phyloP scores from a whole-genome alignment of 108 stramenopile genomes.

The Mediolabrus comicus region DNA sequence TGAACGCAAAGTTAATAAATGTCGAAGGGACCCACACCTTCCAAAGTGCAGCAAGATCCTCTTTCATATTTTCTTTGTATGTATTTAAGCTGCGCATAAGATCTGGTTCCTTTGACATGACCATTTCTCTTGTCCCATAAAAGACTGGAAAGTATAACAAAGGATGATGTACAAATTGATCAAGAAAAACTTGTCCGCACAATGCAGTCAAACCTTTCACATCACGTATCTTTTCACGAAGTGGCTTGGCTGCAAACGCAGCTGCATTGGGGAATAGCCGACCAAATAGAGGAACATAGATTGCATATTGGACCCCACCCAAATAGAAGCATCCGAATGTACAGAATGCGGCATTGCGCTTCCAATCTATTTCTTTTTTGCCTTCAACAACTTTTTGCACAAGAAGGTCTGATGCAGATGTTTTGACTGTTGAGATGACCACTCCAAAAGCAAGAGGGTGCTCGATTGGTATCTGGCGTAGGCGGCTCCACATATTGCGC shows the following conservation, averaged over 20 bases:
- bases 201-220: conserved; percentile 50
- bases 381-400: conserved; percentile 86
- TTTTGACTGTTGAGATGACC: conserved; percentile 76
- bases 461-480: conserved; percentile 51
- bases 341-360: conserved; percentile 87
- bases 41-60: conserved; percentile 80
- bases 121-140: conserved; percentile 82
- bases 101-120: conserved; percentile 73
- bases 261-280: conserved; percentile 79
- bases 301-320: conserved; percentile 81
- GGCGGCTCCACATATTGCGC: conserved; percentile 30
- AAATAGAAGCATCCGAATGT: conserved; percentile 87
- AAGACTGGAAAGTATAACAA: conserved; percentile 92
- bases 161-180: conserved; percentile 85
- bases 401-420: conserved; percentile 73
- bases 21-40: conserved; percentile 88
- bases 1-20: conserved; percentile 87
- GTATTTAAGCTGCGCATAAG: conserved; percentile 48
- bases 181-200: conserved; percentile 56
- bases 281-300: conserved; percentile 85
- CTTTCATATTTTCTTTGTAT: conserved; percentile 72
- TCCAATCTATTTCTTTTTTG: conserved; percentile 78
- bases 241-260: conserved; percentile 63
- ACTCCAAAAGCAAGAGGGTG: conserved; percentile 88
- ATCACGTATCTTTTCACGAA: conserved; percentile 76